Evolutionary conservation across 331 rosid species (phyloP).

Genomic region (Rhamnella rubrinervis): DNA sequence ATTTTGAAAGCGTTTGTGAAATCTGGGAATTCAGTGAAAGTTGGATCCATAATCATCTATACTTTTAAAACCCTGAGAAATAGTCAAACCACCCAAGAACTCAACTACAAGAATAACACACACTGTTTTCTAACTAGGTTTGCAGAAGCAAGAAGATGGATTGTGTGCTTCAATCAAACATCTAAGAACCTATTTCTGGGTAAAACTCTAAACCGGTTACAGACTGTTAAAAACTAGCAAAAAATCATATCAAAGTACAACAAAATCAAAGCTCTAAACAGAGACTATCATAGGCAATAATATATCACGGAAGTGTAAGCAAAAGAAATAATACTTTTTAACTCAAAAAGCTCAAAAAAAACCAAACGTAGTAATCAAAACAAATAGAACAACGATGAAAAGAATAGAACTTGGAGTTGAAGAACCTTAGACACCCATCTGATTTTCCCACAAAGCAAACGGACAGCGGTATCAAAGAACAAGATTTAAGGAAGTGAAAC

Average conservation of each 20-base stretch:
- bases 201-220: not conserved
- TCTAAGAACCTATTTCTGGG: not conserved
- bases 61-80: not conserved
- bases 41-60: conserved; percentile 31
- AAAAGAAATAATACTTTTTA: not conserved
- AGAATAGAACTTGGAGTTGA: not conserved
- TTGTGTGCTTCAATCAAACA: too few species aligned
- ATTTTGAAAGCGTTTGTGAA: conserved; percentile 9
- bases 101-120: not conserved
- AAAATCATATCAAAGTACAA: not conserved
- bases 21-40: conserved; percentile 18
- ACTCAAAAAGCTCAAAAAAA: not conserved
- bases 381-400: not conserved
- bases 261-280: not conserved
- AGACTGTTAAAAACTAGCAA: not conserved
- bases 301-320: too few species aligned
- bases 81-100: not conserved
- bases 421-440: conserved; percentile 16
- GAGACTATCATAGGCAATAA: not conserved
- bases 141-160: too few species aligned
- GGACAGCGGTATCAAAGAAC: not conserved
- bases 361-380: not conserved
- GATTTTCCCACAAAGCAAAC: not conserved
- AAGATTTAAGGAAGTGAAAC: not conserved
- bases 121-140: not conserved